These are phyloP conservation scores for Geotrichum candidum DNA, from an alignment of 1,139 yeast species.

Conservation along the genomic window DNA sequence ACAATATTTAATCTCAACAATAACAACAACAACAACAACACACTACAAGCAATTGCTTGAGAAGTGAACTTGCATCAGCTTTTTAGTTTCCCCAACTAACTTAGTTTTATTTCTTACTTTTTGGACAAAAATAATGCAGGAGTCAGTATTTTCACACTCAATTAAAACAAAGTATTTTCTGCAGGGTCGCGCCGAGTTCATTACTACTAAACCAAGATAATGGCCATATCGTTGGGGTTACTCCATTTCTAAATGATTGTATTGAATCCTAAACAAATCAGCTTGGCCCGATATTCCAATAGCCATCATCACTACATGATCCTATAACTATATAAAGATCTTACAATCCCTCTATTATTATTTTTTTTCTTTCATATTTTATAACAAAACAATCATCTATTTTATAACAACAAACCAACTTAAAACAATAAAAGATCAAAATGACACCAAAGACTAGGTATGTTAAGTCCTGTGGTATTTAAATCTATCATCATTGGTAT, in stretches of 20 bases:
- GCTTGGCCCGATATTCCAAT: no score
- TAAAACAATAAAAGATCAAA: neutral
- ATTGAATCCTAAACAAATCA: no score
- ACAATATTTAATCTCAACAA: neutral
- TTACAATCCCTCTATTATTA: no score
- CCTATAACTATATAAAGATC: no score
- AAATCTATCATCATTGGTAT: no score
- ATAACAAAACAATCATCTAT: no score
- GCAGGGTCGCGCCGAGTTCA: no score
- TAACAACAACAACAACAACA: neutral
- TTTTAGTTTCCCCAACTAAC: neutral
- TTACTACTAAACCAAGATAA: neutral
- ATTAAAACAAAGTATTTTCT: neutral
- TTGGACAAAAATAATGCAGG: no score
- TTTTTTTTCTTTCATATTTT: no score
- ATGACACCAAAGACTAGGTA: neutral
- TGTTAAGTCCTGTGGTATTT: neutral
- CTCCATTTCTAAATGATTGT: neutral
- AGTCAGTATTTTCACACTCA: neutral
- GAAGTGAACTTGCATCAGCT: neutral
- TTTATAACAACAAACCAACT: no score
- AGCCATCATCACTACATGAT: no score
- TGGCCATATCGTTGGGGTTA: neutral
- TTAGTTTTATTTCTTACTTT: neutral
- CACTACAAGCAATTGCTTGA: neutral